Conservation (phyloP, 345 rosid species). For the Turnera subulata region DNA sequence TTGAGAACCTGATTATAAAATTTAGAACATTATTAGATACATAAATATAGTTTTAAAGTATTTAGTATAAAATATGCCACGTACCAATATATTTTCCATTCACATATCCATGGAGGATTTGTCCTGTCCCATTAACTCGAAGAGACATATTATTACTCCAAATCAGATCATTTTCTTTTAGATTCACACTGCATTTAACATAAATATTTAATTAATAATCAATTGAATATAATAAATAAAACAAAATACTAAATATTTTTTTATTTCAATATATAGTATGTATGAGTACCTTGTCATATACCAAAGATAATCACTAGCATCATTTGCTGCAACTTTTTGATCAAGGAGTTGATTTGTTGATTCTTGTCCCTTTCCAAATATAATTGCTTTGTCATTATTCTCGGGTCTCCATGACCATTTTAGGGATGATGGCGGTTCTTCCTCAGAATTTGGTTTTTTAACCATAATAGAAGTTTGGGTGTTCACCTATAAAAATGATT, state of each 20-base stretch:
- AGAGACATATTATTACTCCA: background rate
- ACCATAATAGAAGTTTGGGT: too few species aligned
- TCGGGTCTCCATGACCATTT: too few species aligned
- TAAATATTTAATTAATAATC: background rate
- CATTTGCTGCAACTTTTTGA: slow-evolving; percentile 20
- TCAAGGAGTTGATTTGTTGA: too few species aligned
- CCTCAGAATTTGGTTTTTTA: too few species aligned
- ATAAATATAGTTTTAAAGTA: background rate
- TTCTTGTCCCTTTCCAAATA: too few species aligned
- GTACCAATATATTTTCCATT: too few species aligned
- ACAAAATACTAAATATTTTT: background rate
- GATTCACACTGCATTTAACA: too few species aligned
- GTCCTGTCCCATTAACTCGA: background rate
- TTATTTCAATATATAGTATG: too few species aligned
- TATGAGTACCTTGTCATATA: slow-evolving; percentile 15
- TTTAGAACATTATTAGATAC: background rate
- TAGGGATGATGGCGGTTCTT: too few species aligned
- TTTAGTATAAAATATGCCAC: background rate
- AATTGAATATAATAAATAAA: background rate
- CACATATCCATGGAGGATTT: background rate
- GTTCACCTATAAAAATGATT: too few species aligned
- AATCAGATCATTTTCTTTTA: too few species aligned
- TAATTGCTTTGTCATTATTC: too few species aligned
- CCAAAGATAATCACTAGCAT: slow-evolving; percentile 22
- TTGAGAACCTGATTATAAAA: slow-evolving; percentile 7